Evolutionary conservation across 768 basidiomycete genomes (phyloP).

Genomic region (Vararia minispora): DNA sequence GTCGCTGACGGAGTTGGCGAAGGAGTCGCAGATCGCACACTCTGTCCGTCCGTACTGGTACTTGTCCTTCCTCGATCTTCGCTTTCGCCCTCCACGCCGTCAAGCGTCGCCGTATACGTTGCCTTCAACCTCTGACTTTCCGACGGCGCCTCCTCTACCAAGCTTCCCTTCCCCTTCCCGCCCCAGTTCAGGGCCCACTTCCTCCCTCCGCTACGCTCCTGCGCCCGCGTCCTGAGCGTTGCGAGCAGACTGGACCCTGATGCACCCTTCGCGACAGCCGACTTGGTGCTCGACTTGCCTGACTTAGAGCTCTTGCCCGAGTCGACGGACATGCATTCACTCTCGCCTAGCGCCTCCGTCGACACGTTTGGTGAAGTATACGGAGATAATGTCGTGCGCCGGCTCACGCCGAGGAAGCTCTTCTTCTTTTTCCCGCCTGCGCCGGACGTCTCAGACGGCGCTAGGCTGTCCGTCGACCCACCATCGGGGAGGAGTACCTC

Average conservation of each 20-base stretch:
- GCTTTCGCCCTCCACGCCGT: constrained; percentile 20
- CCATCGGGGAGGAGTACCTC: no score
- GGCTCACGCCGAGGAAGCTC: no score
- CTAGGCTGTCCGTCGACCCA: no score
- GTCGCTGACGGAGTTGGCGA: no score
- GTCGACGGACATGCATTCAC: no score
- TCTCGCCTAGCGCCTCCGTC: constrained; percentile 25
- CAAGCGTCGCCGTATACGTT: background rate
- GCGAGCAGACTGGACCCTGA: constrained; percentile 47
- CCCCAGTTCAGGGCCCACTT: constrained; percentile 89
- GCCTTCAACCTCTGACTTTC: background rate
- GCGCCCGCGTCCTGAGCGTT: constrained; percentile 63
- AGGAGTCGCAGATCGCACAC: constrained; percentile 10
- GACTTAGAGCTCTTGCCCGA: no score
- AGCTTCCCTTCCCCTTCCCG: constrained; percentile 43
- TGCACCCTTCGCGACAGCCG: constrained; percentile 4
- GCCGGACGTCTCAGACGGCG: no score
- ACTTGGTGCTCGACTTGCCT: constrained; percentile 11
- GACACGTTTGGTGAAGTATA: constrained; percentile 21
- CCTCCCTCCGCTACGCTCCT: constrained; percentile 81
- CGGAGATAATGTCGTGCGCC: no score
- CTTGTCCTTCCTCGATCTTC: constrained; percentile 28
- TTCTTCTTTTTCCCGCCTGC: no score
- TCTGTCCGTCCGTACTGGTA: no score
- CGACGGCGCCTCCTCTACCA: constrained; percentile 14